phyloP scores from a whole-genome alignment of 352 stramenopile species.

The Aphanomyces stellatus region DNA sequence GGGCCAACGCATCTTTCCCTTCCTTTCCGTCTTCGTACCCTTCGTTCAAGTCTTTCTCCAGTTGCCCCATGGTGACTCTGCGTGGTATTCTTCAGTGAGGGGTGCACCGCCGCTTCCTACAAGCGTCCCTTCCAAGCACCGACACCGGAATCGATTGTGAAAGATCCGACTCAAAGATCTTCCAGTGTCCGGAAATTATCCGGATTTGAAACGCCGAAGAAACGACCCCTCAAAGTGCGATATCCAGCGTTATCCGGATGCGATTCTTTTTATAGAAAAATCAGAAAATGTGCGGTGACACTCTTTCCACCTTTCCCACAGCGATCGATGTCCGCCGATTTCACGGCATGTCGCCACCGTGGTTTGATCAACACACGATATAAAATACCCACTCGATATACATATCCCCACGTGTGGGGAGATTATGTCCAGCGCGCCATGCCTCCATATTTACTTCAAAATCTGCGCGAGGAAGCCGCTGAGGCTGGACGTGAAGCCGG shows the following conservation, averaged over 20 bases:
- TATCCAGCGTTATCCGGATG: neutral
- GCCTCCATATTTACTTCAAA: conserved; percentile 21
- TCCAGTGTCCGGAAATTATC: neutral
- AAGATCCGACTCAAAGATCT: conserved; percentile 15
- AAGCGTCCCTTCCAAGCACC: conserved; percentile 5
- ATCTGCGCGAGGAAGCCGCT: conserved; percentile 15
- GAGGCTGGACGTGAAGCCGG: conserved; percentile 72
- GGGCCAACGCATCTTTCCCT: neutral
- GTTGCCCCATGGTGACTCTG: neutral
- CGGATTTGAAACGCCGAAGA: neutral
- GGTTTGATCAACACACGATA: too few relatives aligned
- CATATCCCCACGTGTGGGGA: too few relatives aligned
- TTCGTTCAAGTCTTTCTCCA: conserved; percentile 1
- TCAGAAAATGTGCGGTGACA: neutral
- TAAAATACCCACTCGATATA: neutral
- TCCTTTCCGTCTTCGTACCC: conserved; percentile 2
- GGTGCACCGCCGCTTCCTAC: neutral
- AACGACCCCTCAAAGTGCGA: neutral
- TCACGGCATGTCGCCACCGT: too few relatives aligned
- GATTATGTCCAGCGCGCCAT: neutral
- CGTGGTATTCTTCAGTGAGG: too few relatives aligned
- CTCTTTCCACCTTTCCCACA: too few relatives aligned
- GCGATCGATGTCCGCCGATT: too few relatives aligned
- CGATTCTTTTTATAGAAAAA: neutral
- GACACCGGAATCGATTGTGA: conserved; percentile 9